phyloP scores from a whole-genome alignment of 2,329 filamentous ascomycete genomes.

The Ustilaginoidea virens region DNA sequence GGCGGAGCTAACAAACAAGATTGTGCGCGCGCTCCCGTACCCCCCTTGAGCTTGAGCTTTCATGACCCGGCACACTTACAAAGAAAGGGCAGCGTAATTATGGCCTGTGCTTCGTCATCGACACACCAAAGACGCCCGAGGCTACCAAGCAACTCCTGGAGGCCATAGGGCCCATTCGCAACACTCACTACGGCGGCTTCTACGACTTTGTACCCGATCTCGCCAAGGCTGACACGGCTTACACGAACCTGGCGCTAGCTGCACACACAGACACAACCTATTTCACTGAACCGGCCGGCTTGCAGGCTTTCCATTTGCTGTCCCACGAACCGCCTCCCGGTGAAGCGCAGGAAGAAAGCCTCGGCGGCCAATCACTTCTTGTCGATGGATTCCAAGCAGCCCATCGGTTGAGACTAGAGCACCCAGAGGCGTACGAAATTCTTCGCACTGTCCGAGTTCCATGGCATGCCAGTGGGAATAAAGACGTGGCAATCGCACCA shows the following conservation, averaged over 20 bases:
- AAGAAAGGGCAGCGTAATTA: conserved; percentile 34
- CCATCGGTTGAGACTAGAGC: conserved; percentile 35
- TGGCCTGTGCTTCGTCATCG: conserved; percentile 66
- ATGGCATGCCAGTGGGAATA: conserved; percentile 81
- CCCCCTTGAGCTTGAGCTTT: too few relatives aligned
- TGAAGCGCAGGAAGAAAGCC: conserved; percentile 15
- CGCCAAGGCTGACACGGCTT: conserved; percentile 77
- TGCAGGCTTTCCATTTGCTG: conserved; percentile 86
- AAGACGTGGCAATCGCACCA: conserved; percentile 67
- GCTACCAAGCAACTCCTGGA: conserved; percentile 62
- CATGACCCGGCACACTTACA: too few relatives aligned
- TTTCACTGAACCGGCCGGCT: conserved; percentile 78
- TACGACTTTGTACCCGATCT: conserved; percentile 82
- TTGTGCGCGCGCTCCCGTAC: too few relatives aligned
- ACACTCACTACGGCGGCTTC: conserved; percentile 75
- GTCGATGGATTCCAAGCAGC: conserved; percentile 78
- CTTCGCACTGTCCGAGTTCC: conserved; percentile 45
- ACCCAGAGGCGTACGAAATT: conserved; percentile 37
- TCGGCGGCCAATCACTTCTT: conserved; percentile 65
- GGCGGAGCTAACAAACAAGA: conserved; percentile 44
- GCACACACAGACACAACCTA: conserved; percentile 94
- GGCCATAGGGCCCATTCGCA: conserved; percentile 71
- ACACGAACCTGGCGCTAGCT: conserved; percentile 69
- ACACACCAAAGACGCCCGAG: conserved; percentile 49
- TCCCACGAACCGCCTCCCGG: conserved; percentile 41